Percentiles rank a stretch among this genome's conserved stretches.
Evolutionary conservation across 768 basidiomycete species (phyloP).

Genomic region (Termitomyces sp.): DNA sequence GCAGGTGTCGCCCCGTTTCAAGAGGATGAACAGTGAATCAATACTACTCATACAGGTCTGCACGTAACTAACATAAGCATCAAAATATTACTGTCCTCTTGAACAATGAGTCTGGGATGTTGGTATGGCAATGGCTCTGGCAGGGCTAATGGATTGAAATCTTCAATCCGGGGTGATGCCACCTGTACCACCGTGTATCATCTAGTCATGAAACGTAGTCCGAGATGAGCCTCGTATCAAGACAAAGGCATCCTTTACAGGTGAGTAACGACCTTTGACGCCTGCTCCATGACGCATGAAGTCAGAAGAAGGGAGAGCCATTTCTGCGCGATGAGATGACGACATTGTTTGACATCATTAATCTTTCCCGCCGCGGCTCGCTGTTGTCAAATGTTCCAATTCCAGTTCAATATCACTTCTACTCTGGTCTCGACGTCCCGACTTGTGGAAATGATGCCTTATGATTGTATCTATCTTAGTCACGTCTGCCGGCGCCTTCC

Average conservation of each 20-base stretch:
- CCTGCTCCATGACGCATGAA: neutral
- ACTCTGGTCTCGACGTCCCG: constrained; percentile 42
- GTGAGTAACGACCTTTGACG: neutral
- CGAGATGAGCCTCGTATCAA: neutral
- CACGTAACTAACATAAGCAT: neutral
- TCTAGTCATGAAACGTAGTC: neutral
- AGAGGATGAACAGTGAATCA: neutral
- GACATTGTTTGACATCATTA: no score
- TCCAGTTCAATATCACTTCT: constrained; percentile 20
- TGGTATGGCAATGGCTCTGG: neutral
- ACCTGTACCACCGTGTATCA: neutral
- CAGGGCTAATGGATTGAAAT: neutral
- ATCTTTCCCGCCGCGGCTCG: neutral
- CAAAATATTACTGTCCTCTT: neutral
- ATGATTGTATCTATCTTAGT: constrained; percentile 50
- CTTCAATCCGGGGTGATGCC: neutral
- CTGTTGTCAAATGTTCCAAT: constrained; percentile 13
- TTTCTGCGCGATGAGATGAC: no score
- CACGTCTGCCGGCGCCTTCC: constrained; percentile 65
- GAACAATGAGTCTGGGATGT: no score
- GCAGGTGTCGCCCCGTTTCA: neutral
- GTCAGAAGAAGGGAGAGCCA: no score
- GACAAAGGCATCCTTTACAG: neutral
- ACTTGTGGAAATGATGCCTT: constrained; percentile 56
- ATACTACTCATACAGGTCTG: neutral